Conservation (phyloP, 2,329 filamentous ascomycete species). For the Exophiala sp. region DNA sequence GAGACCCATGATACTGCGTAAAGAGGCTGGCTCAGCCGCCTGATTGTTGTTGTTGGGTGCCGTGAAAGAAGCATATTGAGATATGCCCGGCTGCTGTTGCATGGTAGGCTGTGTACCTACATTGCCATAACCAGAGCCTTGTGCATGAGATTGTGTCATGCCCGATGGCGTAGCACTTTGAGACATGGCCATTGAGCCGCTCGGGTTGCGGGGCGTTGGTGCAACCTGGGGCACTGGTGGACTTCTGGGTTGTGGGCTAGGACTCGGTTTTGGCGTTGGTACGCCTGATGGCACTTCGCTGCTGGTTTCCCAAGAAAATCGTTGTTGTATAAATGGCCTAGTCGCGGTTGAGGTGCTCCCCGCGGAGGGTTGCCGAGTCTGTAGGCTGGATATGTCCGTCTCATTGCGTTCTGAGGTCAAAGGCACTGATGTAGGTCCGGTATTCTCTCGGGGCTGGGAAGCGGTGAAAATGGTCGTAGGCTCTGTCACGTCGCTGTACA, state of each 20-base stretch:
- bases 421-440: no score
- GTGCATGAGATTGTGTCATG: no score
- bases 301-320: slow-evolving; percentile 44
- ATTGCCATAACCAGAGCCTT: no score
- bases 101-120: no score
- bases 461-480: no score
- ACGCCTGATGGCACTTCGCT: slow-evolving; percentile 10
- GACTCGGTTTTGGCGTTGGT: slow-evolving; percentile 13
- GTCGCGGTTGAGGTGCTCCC: not conserved
- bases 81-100: no score
- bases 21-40: slow-evolving; percentile 40
- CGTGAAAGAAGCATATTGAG: no score
- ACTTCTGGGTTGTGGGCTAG: slow-evolving; percentile 7
- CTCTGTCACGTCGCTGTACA: no score
- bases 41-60: not conserved
- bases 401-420: no score
- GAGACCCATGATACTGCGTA: slow-evolving; percentile 74
- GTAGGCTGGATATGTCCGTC: not conserved
- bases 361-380: not conserved
- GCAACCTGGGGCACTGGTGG: slow-evolving; percentile 12
- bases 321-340: slow-evolving; percentile 33
- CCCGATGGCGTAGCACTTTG: no score
- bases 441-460: no score
- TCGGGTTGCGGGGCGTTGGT: not conserved
- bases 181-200: no score